phyloP scores from a whole-genome alignment of 495 filamentous ascomycete species.

The Aspergillus diversus region DNA sequence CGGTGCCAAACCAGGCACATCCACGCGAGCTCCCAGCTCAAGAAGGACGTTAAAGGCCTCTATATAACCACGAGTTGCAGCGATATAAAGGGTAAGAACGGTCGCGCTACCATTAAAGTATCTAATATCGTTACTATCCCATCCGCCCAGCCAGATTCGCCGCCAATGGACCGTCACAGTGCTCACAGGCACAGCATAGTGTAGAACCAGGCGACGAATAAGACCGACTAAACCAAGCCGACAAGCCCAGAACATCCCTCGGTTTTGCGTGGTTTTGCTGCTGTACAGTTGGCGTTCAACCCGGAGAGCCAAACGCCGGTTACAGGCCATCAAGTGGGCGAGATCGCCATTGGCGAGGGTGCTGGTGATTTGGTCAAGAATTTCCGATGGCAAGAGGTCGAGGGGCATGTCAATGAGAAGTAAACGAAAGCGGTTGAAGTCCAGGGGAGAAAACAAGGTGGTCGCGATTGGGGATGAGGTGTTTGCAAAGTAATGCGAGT shows the following conservation, averaged over 20 bases:
- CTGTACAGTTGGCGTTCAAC: background rate
- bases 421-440: too few relatives aligned
- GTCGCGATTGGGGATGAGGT: too few relatives aligned
- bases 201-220: background rate
- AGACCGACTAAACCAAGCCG: background rate
- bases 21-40: conserved; percentile 1
- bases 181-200: background rate
- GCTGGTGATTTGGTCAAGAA: background rate
- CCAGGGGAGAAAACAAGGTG: too few relatives aligned
- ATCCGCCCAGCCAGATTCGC: background rate
- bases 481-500: too few relatives aligned
- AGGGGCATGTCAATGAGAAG: background rate
- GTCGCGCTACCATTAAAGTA: background rate
- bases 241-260: conserved; percentile 7
- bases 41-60: background rate
- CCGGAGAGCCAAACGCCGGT: background rate
- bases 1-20: background rate
- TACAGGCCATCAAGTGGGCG: background rate
- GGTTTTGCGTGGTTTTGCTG: background rate
- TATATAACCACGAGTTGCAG: background rate
- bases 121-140: too few relatives aligned
- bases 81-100: background rate
- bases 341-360: background rate
- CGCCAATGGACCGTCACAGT: background rate
- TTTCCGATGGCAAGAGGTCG: background rate